Evolutionary conservation across 257 asterid genomes (phyloP).

Genomic region (Lycium barbarum): DNA sequence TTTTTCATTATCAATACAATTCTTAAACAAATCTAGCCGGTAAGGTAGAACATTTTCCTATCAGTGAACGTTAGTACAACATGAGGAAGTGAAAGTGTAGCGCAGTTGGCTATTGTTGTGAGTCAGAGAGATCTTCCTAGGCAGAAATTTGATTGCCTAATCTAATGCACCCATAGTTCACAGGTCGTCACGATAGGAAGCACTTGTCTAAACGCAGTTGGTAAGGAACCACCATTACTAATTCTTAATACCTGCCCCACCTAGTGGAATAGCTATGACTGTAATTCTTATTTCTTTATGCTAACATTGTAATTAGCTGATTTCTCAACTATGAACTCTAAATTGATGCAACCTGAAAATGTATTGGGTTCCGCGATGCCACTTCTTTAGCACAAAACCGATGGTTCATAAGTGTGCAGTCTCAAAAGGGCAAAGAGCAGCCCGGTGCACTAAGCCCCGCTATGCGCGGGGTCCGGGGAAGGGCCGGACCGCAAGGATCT

Average conservation of each 20-base stretch:
- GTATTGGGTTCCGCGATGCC: no score
- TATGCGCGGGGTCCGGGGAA: no score
- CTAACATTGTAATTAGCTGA: not conserved
- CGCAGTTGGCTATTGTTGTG: not conserved
- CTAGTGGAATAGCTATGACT: not conserved
- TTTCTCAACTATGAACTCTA: not conserved
- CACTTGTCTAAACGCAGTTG: not conserved
- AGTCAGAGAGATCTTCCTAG: not conserved
- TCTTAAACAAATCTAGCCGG: no score
- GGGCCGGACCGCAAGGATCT: no score
- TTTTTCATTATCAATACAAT: no score
- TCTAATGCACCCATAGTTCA: not conserved
- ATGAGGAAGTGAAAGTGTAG: not conserved
- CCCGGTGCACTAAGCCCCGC: no score
- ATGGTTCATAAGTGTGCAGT: not conserved
- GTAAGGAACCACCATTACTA: not conserved
- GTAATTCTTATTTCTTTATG: not conserved
- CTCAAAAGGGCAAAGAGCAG: no score
- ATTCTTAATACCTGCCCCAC: not conserved
- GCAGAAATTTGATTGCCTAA: not conserved
- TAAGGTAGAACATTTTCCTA: no score
- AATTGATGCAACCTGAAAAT: no score
- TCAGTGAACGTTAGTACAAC: no score
- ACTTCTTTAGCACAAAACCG: no score
- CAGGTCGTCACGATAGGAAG: not conserved